These are phyloP conservation scores for Leccinum uliginosum DNA, from an alignment of 768 basidiomycete genomes.

Conservation along the genomic window DNA sequence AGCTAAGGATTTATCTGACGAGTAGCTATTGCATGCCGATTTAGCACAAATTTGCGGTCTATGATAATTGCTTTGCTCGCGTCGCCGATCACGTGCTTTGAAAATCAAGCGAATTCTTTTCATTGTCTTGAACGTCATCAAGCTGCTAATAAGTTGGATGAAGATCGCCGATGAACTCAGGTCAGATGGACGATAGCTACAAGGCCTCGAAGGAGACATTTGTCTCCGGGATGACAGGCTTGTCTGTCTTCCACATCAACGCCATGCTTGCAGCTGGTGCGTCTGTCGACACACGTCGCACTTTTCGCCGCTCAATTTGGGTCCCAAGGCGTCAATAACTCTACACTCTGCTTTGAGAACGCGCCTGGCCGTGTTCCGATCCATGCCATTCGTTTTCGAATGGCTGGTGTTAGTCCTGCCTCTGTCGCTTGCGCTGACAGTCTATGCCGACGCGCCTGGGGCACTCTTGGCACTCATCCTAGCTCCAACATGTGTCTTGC, in stretches of 20 bases:
- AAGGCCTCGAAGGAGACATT: constrained; percentile 80
- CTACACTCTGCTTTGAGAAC: constrained; percentile 61
- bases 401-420: constrained; percentile 70
- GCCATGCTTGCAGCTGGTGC: constrained; percentile 61
- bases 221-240: constrained; percentile 70
- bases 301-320: constrained; percentile 16
- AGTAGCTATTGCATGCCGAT: neutral
- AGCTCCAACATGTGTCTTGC: constrained; percentile 40
- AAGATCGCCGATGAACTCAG: neutral
- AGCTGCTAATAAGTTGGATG: neutral
- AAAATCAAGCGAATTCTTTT: too few species aligned
- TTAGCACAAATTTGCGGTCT: neutral
- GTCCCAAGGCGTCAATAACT: constrained; percentile 59
- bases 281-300: constrained; percentile 22
- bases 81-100: constrained; percentile 5
- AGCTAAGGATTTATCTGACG: too few species aligned
- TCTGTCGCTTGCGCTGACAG: constrained; percentile 76
- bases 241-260: constrained; percentile 65
- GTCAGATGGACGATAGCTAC: constrained; percentile 39
- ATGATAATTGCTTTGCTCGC: too few species aligned
- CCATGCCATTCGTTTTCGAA: constrained; percentile 43
- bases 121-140: neutral
- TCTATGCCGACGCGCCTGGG: constrained; percentile 58
- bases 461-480: constrained; percentile 48
- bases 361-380: constrained; percentile 38